These are phyloP conservation scores for Lizanozyma gosingica DNA, from an alignment of 1,139 yeast genomes.

Conservation along the genomic window DNA sequence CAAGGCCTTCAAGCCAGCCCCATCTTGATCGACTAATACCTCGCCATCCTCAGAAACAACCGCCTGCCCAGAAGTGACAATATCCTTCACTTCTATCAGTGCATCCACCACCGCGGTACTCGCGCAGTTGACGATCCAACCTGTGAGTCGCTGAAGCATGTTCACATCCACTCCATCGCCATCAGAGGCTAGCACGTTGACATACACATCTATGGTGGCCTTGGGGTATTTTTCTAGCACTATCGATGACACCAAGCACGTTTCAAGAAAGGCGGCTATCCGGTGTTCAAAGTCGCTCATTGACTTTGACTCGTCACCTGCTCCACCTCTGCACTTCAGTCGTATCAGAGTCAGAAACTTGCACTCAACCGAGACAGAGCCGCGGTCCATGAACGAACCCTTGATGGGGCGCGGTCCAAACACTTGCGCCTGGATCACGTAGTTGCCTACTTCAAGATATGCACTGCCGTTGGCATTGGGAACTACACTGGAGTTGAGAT, in stretches of 20 bases:
- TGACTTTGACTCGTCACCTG: constrained; percentile 7
- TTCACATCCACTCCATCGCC: constrained; percentile 21
- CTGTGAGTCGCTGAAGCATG: constrained; percentile 29
- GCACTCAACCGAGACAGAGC: constrained; percentile 60
- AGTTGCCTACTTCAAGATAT: constrained; percentile 59
- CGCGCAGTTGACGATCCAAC: constrained; percentile 48
- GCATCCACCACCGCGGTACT: constrained; percentile 77
- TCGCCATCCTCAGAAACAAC: constrained; percentile 10
- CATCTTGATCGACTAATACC: constrained; percentile 10
- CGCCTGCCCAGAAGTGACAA: constrained; percentile 68
- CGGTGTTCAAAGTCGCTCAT: constrained; percentile 34
- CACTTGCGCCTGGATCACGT: constrained; percentile 59
- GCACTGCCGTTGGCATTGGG: constrained; percentile 80
- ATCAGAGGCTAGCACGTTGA: constrained; percentile 53
- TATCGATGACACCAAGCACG: constrained; percentile 53
- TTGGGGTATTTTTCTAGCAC: constrained; percentile 75
- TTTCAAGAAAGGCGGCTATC: constrained; percentile 46
- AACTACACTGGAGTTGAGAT: constrained; percentile 18
- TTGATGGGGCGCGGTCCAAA: constrained; percentile 88
- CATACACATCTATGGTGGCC: constrained; percentile 72
- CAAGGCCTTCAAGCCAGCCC: constrained; percentile 25
- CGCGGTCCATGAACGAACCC: constrained; percentile 64
- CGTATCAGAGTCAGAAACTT: constrained; percentile 45
- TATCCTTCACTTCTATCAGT: constrained; percentile 68
- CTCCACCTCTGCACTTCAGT: no score